Evolutionary conservation across 23 red algal species (phyloP), one percentile per base, ranked within the genome.

Genomic region (Gracilariopsis chorda): DNA sequence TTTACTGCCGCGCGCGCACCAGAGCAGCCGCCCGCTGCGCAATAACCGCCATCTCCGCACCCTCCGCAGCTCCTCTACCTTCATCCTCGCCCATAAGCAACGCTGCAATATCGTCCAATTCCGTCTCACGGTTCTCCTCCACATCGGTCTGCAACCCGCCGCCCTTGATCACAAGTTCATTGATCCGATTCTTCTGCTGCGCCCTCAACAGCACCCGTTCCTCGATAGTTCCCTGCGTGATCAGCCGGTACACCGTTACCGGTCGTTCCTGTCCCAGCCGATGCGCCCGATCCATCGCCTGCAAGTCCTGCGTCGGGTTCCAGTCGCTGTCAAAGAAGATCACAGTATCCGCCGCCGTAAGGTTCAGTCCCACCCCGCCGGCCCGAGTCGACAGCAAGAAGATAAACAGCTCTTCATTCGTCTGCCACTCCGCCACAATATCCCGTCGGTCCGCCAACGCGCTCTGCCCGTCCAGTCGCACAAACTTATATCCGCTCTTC

Each of bases 271-370:
- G 97, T 5, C 97, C 97, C 1, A 99, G 91, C 11, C 97, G 84
- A 63, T 99, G 97, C 1, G 97, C 97, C 24, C 97, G 92, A 87
- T 99, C 97, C 97, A 99, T 99, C 40, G 97, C 97, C 58, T 99
- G 97, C 69, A 93, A 44, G 82, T 99, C 97, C 23, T 96, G 93
- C 14, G 93, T 94, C 13, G 97, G 97, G 77, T 99, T 99, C 97
- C 97, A 99, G 63, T 99, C 97, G 41, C 87, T 88, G 52, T 99
- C 97, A 65, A 91, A 99, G 57, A 99, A 94, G 57, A 99, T 96
- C 37, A 99, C 97, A 23, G 97, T 99, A 59, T 99, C 97, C 1
- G 97, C 97, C 19, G 92, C 83, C 10, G 97, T 94, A 17, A 99
- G 82, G 78, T 99, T 99, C 79, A 99, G 92, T 11, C 97, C 97